Percentiles rank a stretch among this genome's conserved stretches.
These are phyloP conservation scores for Solanum ossicruentum DNA, from an alignment of 257 asterid species.

Conservation along the genomic window DNA sequence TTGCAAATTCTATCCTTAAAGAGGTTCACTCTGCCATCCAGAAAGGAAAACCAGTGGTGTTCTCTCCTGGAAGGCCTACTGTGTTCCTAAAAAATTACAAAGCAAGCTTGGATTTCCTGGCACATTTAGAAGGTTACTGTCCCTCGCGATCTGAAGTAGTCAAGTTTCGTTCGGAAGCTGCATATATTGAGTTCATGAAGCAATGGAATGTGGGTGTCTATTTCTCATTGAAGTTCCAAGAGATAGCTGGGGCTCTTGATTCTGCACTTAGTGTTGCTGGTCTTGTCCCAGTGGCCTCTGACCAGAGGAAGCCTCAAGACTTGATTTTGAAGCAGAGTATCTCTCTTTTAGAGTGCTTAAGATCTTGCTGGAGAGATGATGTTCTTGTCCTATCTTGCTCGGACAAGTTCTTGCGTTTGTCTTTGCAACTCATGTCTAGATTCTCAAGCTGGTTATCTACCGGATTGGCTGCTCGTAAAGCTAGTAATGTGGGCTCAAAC, in stretches of 20 bases:
- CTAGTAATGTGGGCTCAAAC: conserved; percentile 39
- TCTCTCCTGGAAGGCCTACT: conserved; percentile 94
- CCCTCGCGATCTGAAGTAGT: conserved; percentile 56
- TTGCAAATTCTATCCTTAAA: conserved; percentile 86
- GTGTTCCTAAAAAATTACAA: conserved; percentile 82
- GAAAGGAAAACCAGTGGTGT: conserved; percentile 85
- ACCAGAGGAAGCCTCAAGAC: conserved; percentile 30
- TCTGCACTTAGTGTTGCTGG: conserved; percentile 58
- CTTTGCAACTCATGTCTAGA: conserved; percentile 88
- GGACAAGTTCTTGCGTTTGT: conserved; percentile 90
- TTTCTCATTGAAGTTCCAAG: conserved; percentile 96
- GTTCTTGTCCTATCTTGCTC: conserved; percentile 79
- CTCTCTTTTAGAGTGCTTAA: conserved; percentile 76
- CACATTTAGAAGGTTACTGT: conserved; percentile 77
- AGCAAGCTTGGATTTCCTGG: conserved; percentile 78
- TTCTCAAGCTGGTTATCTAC: conserved; percentile 79
- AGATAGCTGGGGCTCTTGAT: conserved; percentile 95
- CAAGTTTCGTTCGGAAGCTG: conserved; percentile 70
- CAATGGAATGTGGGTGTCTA: conserved; percentile 95
- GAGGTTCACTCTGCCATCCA: conserved; percentile 80
- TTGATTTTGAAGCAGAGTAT: conserved; percentile 65
- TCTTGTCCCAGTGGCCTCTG: conserved; percentile 31
- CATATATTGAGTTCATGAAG: conserved; percentile 75
- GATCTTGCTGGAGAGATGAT: conserved; percentile 89
- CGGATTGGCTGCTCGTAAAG: conserved; percentile 70